Evolutionary conservation across 169 alveolate species (phyloP), one percentile per base, ranked within the genome.

Genomic region (Plasmodium vinckei): DNA sequence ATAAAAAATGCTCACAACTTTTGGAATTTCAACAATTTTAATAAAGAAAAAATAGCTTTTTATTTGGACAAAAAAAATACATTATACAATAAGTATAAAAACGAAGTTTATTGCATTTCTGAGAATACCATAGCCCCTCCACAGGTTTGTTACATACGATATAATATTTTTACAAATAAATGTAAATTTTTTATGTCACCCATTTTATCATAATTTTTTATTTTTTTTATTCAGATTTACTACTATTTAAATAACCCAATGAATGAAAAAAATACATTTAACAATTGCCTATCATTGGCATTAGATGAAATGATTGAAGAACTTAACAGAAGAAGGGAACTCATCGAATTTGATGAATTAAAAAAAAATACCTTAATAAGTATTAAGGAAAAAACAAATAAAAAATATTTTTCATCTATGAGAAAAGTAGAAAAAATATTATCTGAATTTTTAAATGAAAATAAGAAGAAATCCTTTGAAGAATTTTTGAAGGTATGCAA

Each of bases 1-100:
- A 79, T 79, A 64, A 79, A 79, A 57, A 67, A 79, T 59, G 89
- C 89, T 15, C 89, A 79, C 71, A 79, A 63, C 63, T 79, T 79
- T 44, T 79, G 89, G 89, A 64, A 79, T 17, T 65, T 79, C 39
- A 79, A 79, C 71, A 79, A 33, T 46, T 79, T 79, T 51, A 79
- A 56, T 44, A 39, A 39, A 25, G 79, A 79, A 5, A 79, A 79
- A 49, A 60, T 79, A 27, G 54, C 10, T 21, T 79, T 79, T 70
- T 79, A 79, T 39, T 56, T 79, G 56, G 79, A 79, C 47, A 19
- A 44, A 27, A 64, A 79, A 25, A 79, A 79, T 46, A 65, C 71
- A 2, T 44, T 79, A 12, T 79, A 79, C 19, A 79, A 79, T 49
- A 79, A 79, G 51, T 79, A 79, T 33, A 27, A 51, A 47, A 79